Evolutionary conservation across 768 basidiomycete species (phyloP).

Genomic region (Cubamyces lactineus): DNA sequence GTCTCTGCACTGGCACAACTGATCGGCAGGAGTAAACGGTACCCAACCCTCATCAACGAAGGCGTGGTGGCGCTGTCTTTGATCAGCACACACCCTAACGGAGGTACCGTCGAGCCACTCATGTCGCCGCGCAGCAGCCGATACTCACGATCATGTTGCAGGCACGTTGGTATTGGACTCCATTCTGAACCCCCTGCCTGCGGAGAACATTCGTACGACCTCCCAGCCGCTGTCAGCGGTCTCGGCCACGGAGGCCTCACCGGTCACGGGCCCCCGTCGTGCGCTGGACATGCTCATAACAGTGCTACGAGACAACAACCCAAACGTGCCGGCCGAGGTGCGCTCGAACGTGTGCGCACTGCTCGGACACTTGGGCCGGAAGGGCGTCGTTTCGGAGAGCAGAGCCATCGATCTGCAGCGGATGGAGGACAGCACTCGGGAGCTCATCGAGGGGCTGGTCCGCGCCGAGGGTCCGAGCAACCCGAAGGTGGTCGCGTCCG

Average conservation of each 20-base stretch:
- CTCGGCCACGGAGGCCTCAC: constrained; percentile 42
- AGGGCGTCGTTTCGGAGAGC: constrained; percentile 49
- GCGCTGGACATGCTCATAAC: constrained; percentile 70
- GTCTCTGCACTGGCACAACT: constrained; percentile 69
- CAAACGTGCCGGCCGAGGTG: constrained; percentile 71
- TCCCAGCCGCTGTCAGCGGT: constrained; percentile 34
- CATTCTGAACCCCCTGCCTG: constrained; percentile 52
- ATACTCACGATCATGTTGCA: constrained; percentile 33
- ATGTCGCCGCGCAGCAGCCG: not conserved
- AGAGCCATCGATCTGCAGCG: constrained; percentile 40
- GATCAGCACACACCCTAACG: constrained; percentile 64
- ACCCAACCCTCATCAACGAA: constrained; percentile 87
- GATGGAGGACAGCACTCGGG: constrained; percentile 54
- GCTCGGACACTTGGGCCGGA: constrained; percentile 62
- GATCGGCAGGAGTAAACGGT: constrained; percentile 75
- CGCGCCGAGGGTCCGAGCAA: constrained; percentile 34
- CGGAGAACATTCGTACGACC: constrained; percentile 37
- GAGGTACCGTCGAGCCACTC: constrained; percentile 48
- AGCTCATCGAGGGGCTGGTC: constrained; percentile 54
- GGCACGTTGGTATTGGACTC: constrained; percentile 66
- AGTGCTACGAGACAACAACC: constrained; percentile 55
- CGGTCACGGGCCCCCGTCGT: constrained; percentile 54
- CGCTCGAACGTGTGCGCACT: constrained; percentile 77
- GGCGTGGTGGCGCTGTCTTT: constrained; percentile 83
- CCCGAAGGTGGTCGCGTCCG: constrained; percentile 42